Evolutionary conservation across 2,329 filamentous ascomycete species (phyloP), one percentile per base, ranked within the genome.

Genomic region (Botryotinia narcissicola): DNA sequence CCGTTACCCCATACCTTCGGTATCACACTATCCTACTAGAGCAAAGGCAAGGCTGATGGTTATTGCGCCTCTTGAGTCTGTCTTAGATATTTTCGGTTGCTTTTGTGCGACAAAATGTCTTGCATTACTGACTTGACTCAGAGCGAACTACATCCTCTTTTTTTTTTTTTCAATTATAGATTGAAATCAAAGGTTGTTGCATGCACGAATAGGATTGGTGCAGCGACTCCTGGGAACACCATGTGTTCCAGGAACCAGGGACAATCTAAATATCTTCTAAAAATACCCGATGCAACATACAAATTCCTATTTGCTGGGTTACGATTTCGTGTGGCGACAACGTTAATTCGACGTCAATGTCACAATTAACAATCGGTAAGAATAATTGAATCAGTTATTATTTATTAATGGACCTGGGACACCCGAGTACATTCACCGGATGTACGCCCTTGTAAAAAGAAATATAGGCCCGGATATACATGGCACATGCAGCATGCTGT

Each of bases 11-110:
- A 44, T 57, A 42, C 44, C 66, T 16, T 22, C 35, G 35, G 32
- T 14, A 25, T 37, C n/a, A 12, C 57, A 46, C 68, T 37, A 37
- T 51, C 25, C 40, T 40, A 32, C 60, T 73, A 59, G 48, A n/a
- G 71, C 70, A 18, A 70, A 69, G 22, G 60, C 72, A 73, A 73
- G 72, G 59, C 57, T 63, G 72, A 64, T 59, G 37, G 63, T 46
- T 29, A 73, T 40, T 70, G 67, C 66, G 44, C 66, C 72, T 35
- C 59, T 61, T 20, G 32, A 59, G 40, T 25, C 54, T 42, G 29
- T 71, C 40, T 32, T 42, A 20, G 44, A 51, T 42, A 59, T 44
- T 59, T 42, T 44, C n/a, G n/a, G 66, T 57, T 46, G n/a, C n/a
- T 70, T 73, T 73, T 61, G 66, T 70, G 66, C 46, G 32, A 54